Base-by-base conservation (phyloP, 257 asterid species). In the Solanum lycopersicoides region DNA sequence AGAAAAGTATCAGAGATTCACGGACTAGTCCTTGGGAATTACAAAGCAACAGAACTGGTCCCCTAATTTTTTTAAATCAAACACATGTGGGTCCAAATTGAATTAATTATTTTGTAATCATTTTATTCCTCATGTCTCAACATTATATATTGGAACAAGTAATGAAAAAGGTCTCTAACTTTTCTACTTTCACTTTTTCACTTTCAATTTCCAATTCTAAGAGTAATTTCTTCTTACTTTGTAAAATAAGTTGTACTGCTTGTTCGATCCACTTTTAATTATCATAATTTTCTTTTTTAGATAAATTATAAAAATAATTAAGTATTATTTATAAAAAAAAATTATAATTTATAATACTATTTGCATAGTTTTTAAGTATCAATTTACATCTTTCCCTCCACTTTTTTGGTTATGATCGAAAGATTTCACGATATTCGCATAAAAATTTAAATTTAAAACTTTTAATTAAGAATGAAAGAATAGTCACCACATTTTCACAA, bases 81-180 rank as follows among this genome's bases (percentile, higher is more conserved):
- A 82, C 85, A 82, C 69, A 82, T 16, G 85, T 82, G 44, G 69
- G 85, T 82, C 68, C 69, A 82, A 30, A 50, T 16, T 10, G 1
- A 23, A 87, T 83, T 91, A 93, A 95, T 94, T 92, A 93, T 94
- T 93, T 88, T 69, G 94, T 92, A 92, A 94, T 94, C 93, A 94
- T 95, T 91, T 91, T 89, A 91, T 89, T 90, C 79, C 42, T 71
- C 15, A 85, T 85, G 42, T 47, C 87, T 42, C 50, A 44, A 66
- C 6, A 44, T 53, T 65, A 63, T 65, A 63, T 30, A 12, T 34
- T n/a, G 59, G 23, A 77, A 14, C 4, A 88, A 89, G 91, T 82
- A 90, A 32, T 82, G 69, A 0, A 79, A 93, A 95, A 95, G 98
- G 92, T 92, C 60, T 85, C 74, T n/a, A 32, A 86, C 98, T 95